Evolutionary conservation across 441 rosid species (phyloP).

Genomic region (Syzygium syzygioides): DNA sequence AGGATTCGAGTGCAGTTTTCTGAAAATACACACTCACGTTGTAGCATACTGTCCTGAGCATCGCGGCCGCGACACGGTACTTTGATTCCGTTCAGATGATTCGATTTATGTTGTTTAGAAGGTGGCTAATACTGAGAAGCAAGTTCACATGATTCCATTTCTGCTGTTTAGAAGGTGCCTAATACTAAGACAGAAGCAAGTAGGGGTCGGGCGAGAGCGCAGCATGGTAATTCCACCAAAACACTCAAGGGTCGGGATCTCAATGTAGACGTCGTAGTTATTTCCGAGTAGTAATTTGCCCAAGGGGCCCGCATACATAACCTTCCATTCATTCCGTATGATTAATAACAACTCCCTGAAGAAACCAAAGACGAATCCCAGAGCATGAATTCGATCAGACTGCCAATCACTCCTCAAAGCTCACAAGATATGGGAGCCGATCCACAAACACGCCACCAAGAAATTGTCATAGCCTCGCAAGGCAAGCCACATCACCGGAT

Average conservation of each 20-base stretch:
- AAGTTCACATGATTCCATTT: not conserved
- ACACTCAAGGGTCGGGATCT: not conserved
- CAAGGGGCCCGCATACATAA: not conserved
- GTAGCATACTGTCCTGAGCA: not conserved
- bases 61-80: not conserved
- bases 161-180: not conserved
- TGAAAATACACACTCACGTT: not conserved
- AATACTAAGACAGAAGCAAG: not conserved
- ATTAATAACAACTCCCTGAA: not conserved
- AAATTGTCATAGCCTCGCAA: not conserved
- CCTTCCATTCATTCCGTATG: not conserved
- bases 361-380: not conserved
- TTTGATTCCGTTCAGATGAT: not conserved
- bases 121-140: not conserved
- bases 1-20: not conserved
- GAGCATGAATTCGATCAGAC: not conserved
- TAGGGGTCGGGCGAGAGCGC: not conserved
- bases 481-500: not conserved
- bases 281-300: not conserved
- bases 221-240: not conserved
- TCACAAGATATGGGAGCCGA: not conserved
- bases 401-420: not conserved
- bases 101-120: not conserved
- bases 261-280: not conserved
- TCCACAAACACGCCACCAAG: not conserved